These are phyloP conservation scores for Cryptosporidium tyzzeri DNA, from an alignment of 169 alveolate species.

Conservation along the genomic window DNA sequence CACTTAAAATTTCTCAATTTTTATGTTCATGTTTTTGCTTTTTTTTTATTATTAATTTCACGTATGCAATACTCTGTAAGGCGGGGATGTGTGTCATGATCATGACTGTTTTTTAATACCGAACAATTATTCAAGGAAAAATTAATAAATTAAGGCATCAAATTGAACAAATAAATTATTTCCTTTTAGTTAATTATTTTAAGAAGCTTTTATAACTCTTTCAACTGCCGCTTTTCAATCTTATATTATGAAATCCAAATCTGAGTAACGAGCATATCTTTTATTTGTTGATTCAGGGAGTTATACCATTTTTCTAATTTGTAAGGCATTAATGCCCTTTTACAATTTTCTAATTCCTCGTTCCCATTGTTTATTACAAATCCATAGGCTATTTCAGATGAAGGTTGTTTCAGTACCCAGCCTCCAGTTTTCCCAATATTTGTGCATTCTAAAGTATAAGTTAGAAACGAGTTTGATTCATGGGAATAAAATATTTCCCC, in stretches of 20 bases:
- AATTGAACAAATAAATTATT: neutral
- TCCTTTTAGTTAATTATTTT: no score
- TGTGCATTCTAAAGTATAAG: slow-evolving; percentile 7
- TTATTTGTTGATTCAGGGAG: slow-evolving; percentile 43
- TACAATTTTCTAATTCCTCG: neutral
- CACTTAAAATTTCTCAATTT: neutral
- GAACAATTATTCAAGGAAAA: neutral
- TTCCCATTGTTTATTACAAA: neutral
- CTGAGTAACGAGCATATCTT: slow-evolving; percentile 47
- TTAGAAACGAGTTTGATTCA: neutral
- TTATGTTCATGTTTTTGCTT: neutral
- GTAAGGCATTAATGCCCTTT: neutral
- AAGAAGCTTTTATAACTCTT: neutral
- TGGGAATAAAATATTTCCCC: slow-evolving; percentile 25
- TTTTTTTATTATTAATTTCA: neutral
- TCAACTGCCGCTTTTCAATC: neutral
- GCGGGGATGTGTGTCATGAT: slow-evolving; percentile 70
- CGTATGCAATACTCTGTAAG: slow-evolving; percentile 51
- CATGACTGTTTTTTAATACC: neutral
- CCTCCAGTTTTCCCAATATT: slow-evolving; percentile 28
- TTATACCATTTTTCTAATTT: slow-evolving; percentile 39
- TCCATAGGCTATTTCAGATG: slow-evolving; percentile 41
- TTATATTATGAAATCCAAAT: slow-evolving; percentile 43
- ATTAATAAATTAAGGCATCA: neutral
- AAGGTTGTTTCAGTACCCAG: slow-evolving; percentile 49